phyloP scores from a whole-genome alignment of 2,329 filamentous ascomycete genomes.

The Nectriaceae sp. region DNA sequence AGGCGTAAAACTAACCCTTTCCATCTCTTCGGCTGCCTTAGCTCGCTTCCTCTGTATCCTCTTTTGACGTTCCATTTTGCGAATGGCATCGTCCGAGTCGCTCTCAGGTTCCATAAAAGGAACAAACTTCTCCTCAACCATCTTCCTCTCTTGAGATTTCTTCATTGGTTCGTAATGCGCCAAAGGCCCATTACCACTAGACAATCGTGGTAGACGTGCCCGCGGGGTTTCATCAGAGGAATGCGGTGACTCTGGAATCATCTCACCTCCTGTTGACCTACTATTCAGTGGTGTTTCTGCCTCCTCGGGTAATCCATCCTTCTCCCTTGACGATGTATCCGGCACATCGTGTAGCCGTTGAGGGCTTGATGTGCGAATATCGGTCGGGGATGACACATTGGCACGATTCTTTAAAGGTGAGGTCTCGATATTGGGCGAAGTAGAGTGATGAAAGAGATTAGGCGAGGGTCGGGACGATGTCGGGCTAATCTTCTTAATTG shows the following conservation, averaged over 20 bases:
- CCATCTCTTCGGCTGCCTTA: constrained; percentile 42
- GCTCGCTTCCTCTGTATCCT: constrained; percentile 41
- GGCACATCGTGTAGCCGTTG: constrained; percentile 33
- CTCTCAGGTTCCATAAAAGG: constrained; percentile 31
- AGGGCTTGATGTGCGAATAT: constrained; percentile 44
- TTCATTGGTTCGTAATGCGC: constrained; percentile 48
- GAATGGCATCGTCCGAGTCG: constrained; percentile 37
- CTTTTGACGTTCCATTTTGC: constrained; percentile 36
- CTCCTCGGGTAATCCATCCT: constrained; percentile 15
- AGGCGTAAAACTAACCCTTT: constrained; percentile 40
- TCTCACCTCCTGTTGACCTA: constrained; percentile 30
- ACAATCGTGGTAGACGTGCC: constrained; percentile 21
- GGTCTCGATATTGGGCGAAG: constrained; percentile 47
- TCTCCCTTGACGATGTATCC: constrained; percentile 26
- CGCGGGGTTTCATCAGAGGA: constrained; percentile 23
- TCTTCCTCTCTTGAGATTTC: constrained; percentile 46
- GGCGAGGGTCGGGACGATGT: constrained; percentile 62
- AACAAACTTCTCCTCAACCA: constrained; percentile 23
- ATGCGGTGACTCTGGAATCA: constrained; percentile 40
- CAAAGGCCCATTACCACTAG: constrained; percentile 34
- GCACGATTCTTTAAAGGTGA: constrained; percentile 54
- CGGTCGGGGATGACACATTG: constrained; percentile 48
- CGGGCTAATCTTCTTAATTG: constrained; percentile 51
- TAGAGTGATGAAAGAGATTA: constrained; percentile 44
- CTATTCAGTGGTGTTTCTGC: constrained; percentile 28